These are phyloP conservation scores for Tulasnella sp. DNA, from an alignment of 768 basidiomycete genomes.

Conservation along the genomic window DNA sequence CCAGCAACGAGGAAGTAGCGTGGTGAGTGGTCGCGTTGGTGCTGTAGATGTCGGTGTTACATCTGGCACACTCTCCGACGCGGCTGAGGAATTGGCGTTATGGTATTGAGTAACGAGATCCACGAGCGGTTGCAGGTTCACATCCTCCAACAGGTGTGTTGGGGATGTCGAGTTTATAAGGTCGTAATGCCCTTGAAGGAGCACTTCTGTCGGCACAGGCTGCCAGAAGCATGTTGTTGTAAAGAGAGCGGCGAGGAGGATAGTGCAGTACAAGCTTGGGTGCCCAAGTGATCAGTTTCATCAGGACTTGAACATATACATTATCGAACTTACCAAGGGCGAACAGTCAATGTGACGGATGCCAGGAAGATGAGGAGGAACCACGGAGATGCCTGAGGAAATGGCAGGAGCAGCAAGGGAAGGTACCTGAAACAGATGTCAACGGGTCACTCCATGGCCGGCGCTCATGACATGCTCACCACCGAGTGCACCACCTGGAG, in stretches of 20 bases:
- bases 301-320: background rate
- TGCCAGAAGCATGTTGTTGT: constrained; percentile 87
- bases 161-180: constrained; percentile 3
- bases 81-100: too few relatives aligned
- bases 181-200: constrained; percentile 9
- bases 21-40: too few relatives aligned
- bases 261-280: constrained; percentile 73
- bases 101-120: too few relatives aligned
- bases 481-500: constrained; percentile 19
- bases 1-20: too few relatives aligned
- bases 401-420: constrained; percentile 19
- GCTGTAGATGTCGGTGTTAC: too few relatives aligned
- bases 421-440: constrained; percentile 13
- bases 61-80: too few relatives aligned
- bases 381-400: constrained; percentile 70
- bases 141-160: too few relatives aligned
- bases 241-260: constrained; percentile 71
- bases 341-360: constrained; percentile 67
- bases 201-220: constrained; percentile 47
- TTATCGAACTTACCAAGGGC: constrained; percentile 54
- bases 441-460: background rate
- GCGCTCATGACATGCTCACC: background rate
- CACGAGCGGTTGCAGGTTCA: too few relatives aligned
- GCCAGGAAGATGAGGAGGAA: constrained; percentile 69
- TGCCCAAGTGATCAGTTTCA: constrained; percentile 2